Percentiles rank a stretch among this genome's conserved stretches.
Evolutionary conservation across 1,284 basidiomycete species (phyloP).

Genomic region (Somion occarium): DNA sequence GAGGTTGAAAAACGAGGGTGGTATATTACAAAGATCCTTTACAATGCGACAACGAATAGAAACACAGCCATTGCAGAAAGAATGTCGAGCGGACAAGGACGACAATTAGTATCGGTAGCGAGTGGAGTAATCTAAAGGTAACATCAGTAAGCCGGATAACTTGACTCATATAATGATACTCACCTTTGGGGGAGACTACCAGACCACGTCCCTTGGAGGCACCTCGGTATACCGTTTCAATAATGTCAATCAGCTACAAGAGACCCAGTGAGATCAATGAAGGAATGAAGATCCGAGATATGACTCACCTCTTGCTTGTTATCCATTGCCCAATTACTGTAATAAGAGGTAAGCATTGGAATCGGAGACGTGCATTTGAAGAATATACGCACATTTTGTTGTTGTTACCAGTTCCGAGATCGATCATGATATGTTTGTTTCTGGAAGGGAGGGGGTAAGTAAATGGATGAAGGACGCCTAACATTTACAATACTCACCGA

Average conservation of each 20-base stretch:
- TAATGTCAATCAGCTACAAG: slow-evolving; percentile 88
- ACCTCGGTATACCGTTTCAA: slow-evolving; percentile 97
- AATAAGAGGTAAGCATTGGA: slow-evolving; percentile 3
- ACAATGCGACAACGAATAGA: neutral
- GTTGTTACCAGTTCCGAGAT: slow-evolving; percentile 98
- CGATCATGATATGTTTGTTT: slow-evolving; percentile 99
- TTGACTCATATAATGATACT: slow-evolving; percentile 17
- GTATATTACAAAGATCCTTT: neutral
- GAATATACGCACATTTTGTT: slow-evolving; percentile 85
- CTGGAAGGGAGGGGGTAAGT: slow-evolving; percentile 35
- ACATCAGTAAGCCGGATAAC: slow-evolving; percentile 7
- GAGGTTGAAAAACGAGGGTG: neutral
- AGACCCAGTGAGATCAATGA: slow-evolving; percentile 13
- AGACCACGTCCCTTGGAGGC: slow-evolving; percentile 98
- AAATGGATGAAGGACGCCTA: neutral
- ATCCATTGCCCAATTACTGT: slow-evolving; percentile 95
- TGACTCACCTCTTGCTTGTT: slow-evolving; percentile 87
- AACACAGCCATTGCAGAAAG: neutral
- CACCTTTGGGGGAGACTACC: slow-evolving; percentile 95
- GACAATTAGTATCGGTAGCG: slow-evolving; percentile 67
- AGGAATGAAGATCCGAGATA: neutral
- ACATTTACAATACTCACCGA: slow-evolving; percentile 48
- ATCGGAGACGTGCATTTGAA: slow-evolving; percentile 6
- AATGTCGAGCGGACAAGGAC: neutral
- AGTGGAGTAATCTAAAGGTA: slow-evolving; percentile 72